phyloP scores from a whole-genome alignment of 441 rosid genomes.

The Flueggea neowawraea region DNA sequence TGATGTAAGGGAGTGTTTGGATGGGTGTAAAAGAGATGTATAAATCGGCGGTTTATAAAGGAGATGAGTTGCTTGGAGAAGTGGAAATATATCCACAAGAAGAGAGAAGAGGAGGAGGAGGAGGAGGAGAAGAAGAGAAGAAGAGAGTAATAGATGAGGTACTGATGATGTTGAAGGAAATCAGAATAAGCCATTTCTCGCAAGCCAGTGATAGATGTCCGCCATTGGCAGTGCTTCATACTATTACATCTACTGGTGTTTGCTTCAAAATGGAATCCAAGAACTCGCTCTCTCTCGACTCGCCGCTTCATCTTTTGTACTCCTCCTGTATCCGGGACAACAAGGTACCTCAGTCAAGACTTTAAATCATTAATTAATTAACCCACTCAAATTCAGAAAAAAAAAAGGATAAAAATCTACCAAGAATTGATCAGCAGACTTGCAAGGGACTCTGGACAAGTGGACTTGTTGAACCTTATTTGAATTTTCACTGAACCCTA shows the following conservation, averaged over 20 bases:
- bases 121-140: conserved; percentile 31
- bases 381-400: conserved; percentile 10
- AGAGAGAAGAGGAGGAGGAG: conserved; percentile 24
- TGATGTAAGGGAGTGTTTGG: background rate
- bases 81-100: conserved; percentile 69
- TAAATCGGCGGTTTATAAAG: conserved; percentile 69
- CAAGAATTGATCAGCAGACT: too few species aligned
- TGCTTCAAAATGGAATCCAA: conserved; percentile 95
- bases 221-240: conserved; percentile 87
- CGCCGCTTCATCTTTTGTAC: conserved; percentile 67
- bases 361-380: too few species aligned
- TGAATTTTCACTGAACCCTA: background rate
- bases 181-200: conserved; percentile 64
- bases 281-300: conserved; percentile 36
- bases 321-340: conserved; percentile 76
- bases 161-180: conserved; percentile 41
- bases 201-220: conserved; percentile 90
- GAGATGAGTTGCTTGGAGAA: conserved; percentile 69
- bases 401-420: conserved; percentile 1
- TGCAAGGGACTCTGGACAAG: conserved; percentile 36
- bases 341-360: conserved; percentile 55
- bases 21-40: conserved; percentile 30
- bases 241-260: conserved; percentile 59
- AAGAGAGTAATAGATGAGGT: conserved; percentile 28
- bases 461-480: conserved; percentile 14